Evolutionary conservation across 2,329 filamentous ascomycete species (phyloP).

Genomic region (Pseudonectria foliicola): DNA sequence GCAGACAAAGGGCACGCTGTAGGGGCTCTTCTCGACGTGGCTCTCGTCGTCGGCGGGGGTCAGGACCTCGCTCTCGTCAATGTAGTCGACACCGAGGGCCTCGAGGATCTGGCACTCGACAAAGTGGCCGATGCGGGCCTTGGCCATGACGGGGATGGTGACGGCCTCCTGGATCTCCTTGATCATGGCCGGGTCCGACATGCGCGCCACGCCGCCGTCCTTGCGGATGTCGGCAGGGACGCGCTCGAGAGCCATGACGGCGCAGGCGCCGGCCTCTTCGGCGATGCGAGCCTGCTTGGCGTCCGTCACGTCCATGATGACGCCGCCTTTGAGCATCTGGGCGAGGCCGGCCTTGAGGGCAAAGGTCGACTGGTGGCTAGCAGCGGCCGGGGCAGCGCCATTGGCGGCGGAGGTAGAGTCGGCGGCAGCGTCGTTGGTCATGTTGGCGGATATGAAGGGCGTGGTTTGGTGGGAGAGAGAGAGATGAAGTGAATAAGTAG

Average conservation of each 20-base stretch:
- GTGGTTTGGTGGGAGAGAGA: background rate
- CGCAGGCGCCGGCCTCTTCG: slow-evolving; percentile 89
- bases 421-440: slow-evolving; percentile 27
- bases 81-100: slow-evolving; percentile 91
- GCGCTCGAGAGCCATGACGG: slow-evolving; percentile 97
- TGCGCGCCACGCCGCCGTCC: slow-evolving; percentile 89
- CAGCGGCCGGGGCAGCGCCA: slow-evolving; percentile 20
- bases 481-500: background rate
- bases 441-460: slow-evolving; percentile 14
- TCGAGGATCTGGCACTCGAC: slow-evolving; percentile 98
- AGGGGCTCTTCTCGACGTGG: slow-evolving; percentile 85
- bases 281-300: slow-evolving; percentile 92
- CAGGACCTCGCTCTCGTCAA: slow-evolving; percentile 96
- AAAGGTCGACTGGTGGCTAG: slow-evolving; percentile 52
- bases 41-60: slow-evolving; percentile 85
- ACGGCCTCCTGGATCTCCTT: slow-evolving; percentile 90
- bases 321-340: slow-evolving; percentile 97
- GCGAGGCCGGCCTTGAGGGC: slow-evolving; percentile 91
- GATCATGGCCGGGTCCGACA: slow-evolving; percentile 94
- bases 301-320: slow-evolving; percentile 98
- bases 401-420: slow-evolving; percentile 16
- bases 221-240: slow-evolving; percentile 93
- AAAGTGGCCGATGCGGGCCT: slow-evolving; percentile 94
- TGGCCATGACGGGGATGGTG: slow-evolving; percentile 98
- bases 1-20: slow-evolving; percentile 86